Percentiles rank a stretch among this genome's conserved stretches.
phyloP scores from a whole-genome alignment of 805 yeast species.

The Yarrowia osloensis region DNA sequence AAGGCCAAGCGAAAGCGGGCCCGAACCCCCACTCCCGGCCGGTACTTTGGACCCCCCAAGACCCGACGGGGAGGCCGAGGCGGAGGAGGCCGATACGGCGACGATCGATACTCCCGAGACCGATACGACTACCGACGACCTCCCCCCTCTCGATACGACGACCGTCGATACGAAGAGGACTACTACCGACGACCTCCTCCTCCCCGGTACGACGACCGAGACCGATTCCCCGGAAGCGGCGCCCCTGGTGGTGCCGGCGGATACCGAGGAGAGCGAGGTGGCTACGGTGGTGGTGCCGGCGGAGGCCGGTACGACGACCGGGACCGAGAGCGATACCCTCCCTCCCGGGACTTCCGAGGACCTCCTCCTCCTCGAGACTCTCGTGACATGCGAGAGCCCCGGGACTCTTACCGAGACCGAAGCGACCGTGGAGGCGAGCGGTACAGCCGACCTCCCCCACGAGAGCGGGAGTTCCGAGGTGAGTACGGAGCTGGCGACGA shows the following conservation, averaged over 20 bases:
- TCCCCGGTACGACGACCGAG: conserved; percentile 36
- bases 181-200: conserved; percentile 36
- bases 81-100: conserved; percentile 34
- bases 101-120: conserved; percentile 33
- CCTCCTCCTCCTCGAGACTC: conserved; percentile 29
- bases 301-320: conserved; percentile 35
- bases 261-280: conserved; percentile 24
- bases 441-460: conserved; percentile 29
- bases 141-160: conserved; percentile 33
- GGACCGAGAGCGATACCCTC: conserved; percentile 34
- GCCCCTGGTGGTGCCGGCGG: conserved; percentile 26
- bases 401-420: conserved; percentile 31
- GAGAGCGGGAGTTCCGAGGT: conserved; percentile 28
- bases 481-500: conserved; percentile 34
- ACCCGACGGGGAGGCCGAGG: conserved; percentile 35
- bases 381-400: conserved; percentile 31
- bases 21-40: conserved; percentile 46
- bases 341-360: conserved; percentile 32
- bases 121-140: conserved; percentile 35
- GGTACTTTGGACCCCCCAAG: conserved; percentile 43
- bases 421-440: conserved; percentile 16
- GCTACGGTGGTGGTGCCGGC: conserved; percentile 17
- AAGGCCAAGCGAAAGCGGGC: conserved; percentile 47
- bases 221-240: conserved; percentile 27
- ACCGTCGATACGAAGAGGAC: conserved; percentile 37